Base-by-base conservation (phyloP, 179 eudicot species). In the Actinidia chinensis region DNA sequence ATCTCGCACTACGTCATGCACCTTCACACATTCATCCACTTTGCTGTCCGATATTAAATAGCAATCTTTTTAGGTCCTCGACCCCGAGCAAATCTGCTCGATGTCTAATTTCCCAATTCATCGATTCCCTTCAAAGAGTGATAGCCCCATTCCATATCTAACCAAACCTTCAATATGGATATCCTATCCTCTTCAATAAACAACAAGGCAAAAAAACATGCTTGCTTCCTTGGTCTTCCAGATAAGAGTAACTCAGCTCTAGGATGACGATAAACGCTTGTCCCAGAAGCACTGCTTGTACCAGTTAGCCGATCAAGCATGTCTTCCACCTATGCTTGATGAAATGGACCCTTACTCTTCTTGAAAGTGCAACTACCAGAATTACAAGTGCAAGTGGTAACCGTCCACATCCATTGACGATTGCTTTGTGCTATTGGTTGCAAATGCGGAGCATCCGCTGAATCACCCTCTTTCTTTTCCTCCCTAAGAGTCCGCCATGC, bases 171-270 rank as follows among this genome's bases (percentile, higher is more conserved):
- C 86, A 74, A 82, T 25, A 1, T 22, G 25, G 56, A 85, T 84
- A 64, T 78, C 84, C 63, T 74, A 75, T 85, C 88, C 69, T 87
- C 87, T 12, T 82, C 80, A 81, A 87, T 14, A 87, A 82, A 50
- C 82, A 81, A 59, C 87, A 82, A 13, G 81, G 84, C 46, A 87
- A 67, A 74, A 74, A 84, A 50, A 81, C 63, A 14, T 64, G 25
- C 71, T 78, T 71, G 8, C 75, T 72, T 14, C 82, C 85, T 61
- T 83, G 84, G 44, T 48, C 73, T 64, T 76, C 82, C 71, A 80
- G 43, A 63, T 75, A 70, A 25, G 83, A 74, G 51, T 83, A 83
- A 65, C 85, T 85, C 52, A 82, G 64, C 77, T 85, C 46, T 7
- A 87, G 75, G 82, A 73, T 12, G 76, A 68, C 44, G 75, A 80